Conservation (phyloP, 805 yeast genomes). For the Kodamaea neixiangensis region DNA sequence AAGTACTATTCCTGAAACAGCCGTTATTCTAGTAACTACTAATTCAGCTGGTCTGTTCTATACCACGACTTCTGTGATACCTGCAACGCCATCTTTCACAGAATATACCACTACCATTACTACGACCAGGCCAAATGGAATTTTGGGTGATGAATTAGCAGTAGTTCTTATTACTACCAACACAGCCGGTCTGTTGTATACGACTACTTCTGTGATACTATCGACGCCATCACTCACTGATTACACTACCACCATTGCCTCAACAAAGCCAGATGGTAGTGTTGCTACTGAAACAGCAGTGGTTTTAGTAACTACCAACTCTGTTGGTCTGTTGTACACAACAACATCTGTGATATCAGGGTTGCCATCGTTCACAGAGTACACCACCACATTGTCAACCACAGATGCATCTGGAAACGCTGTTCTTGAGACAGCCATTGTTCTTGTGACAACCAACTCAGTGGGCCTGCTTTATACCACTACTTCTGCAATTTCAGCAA, state of each 20-base stretch:
- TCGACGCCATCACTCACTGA: constrained; percentile 11
- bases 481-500: constrained; percentile 7
- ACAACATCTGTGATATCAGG: background rate
- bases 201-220: constrained; percentile 14
- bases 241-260: constrained; percentile 21
- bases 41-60: constrained; percentile 17
- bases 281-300: background rate
- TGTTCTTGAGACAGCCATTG: constrained; percentile 15
- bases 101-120: constrained; percentile 20
- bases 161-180: constrained; percentile 20
- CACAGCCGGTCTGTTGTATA: constrained; percentile 16
- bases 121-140: constrained; percentile 17
- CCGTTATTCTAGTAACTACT: constrained; percentile 11
- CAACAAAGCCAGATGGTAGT: constrained; percentile 17
- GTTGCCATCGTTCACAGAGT: background rate
- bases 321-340: background rate
- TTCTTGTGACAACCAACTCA: constrained; percentile 22
- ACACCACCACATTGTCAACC: constrained; percentile 10
- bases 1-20: constrained; percentile 12
- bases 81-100: constrained; percentile 8
- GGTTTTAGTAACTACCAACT: background rate
- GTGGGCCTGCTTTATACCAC: constrained; percentile 18
- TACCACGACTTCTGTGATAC: constrained; percentile 17
- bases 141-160: constrained; percentile 18
- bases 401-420: constrained; percentile 6